phyloP scores from a whole-genome alignment of 148 eudicot species.

The Talinum fruticosum region DNA sequence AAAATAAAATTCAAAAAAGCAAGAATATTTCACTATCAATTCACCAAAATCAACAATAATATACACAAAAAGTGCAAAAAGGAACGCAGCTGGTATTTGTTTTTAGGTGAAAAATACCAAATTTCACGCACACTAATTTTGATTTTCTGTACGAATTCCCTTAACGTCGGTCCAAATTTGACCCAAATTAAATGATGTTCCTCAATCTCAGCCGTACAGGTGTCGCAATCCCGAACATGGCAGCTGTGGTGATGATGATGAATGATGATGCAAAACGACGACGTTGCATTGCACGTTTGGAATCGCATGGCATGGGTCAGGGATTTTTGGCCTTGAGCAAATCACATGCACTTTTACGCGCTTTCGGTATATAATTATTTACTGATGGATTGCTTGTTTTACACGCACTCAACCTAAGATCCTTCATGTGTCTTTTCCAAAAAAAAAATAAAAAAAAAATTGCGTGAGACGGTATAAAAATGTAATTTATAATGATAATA shows the following conservation, averaged over 20 bases:
- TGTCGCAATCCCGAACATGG: background rate
- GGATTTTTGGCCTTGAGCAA: background rate
- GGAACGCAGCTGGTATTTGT: background rate
- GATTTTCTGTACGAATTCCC: background rate
- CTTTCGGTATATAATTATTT: background rate
- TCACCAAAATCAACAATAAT: background rate
- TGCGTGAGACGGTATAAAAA: too few relatives aligned
- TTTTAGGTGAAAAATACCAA: constrained; percentile 1
- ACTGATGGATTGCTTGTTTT: background rate
- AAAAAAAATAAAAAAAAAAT: too few relatives aligned
- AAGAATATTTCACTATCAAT: background rate
- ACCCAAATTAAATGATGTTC: background rate
- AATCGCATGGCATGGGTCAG: background rate
- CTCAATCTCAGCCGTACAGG: background rate
- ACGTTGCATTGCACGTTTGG: constrained; percentile 14
- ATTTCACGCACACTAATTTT: background rate
- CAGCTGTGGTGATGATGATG: background rate
- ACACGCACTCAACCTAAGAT: background rate
- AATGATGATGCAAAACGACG: background rate
- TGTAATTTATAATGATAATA: too few relatives aligned
- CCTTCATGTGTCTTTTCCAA: too few relatives aligned
- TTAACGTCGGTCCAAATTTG: background rate
- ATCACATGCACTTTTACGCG: background rate
- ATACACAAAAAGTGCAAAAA: background rate
- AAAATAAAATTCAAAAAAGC: background rate